A percentile compares a stretch with the other conserved stretches of the same genome.
phyloP scores from a whole-genome alignment of 306 rosid genomes.

The Acmispon strigosus region DNA sequence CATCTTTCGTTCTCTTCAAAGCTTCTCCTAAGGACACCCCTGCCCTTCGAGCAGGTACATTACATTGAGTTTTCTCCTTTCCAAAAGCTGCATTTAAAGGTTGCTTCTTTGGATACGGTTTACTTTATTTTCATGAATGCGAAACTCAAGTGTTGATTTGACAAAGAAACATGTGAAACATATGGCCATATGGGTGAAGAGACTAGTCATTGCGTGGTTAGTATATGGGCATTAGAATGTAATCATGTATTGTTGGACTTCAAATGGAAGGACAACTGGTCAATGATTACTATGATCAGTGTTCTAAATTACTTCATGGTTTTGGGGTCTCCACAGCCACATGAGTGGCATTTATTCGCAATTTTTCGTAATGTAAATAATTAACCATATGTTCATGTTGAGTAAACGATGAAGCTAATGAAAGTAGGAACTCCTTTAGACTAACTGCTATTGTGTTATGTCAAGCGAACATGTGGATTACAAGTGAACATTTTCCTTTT shows the following conservation, averaged over 20 bases:
- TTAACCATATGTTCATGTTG: no score
- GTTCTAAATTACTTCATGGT: no score
- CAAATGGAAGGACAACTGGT: background rate
- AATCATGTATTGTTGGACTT: background rate
- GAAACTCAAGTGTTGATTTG: background rate
- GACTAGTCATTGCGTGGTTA: background rate
- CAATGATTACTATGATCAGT: no score
- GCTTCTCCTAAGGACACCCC: conserved; percentile 89
- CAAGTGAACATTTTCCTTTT: no score
- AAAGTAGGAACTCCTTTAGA: no score
- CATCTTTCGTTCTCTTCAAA: conserved; percentile 79
- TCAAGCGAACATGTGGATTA: no score
- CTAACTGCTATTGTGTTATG: no score
- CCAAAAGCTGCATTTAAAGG: background rate
- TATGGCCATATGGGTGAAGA: background rate
- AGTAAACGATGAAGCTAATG: no score
- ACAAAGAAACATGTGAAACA: background rate
- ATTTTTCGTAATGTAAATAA: no score
- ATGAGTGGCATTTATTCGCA: no score
- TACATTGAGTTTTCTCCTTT: background rate
- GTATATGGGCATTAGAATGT: background rate
- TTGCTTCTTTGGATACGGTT: background rate
- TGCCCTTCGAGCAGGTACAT: conserved; percentile 95
- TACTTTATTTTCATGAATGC: background rate
- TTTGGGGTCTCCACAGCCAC: no score